phyloP scores from a whole-genome alignment of 1,284 basidiomycete species.

The Melampsora larici-populina region DNA sequence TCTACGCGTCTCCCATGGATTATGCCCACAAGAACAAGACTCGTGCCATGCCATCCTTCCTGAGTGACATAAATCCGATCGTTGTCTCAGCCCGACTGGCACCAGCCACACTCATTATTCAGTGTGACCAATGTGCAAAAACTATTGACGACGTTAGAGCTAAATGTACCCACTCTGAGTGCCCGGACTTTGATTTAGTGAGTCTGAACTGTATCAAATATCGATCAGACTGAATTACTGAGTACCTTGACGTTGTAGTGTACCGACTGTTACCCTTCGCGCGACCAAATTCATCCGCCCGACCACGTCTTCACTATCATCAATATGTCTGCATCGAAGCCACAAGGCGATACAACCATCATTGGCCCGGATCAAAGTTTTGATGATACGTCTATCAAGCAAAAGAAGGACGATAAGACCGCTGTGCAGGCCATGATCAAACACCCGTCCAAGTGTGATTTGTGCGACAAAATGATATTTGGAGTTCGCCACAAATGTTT shows the following conservation, averaged over 20 bases:
- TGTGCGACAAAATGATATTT: slow-evolving; percentile 63
- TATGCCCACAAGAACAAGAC: not conserved
- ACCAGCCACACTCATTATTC: not conserved
- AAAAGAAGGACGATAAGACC: not conserved
- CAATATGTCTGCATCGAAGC: not conserved
- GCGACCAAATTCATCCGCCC: slow-evolving; percentile 10
- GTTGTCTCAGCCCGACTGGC: not conserved
- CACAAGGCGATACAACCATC: not conserved
- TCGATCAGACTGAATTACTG: not conserved
- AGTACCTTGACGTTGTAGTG: slow-evolving; percentile 1
- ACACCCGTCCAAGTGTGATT: slow-evolving; percentile 67
- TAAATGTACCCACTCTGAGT: slow-evolving; percentile 16
- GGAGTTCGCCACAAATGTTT: slow-evolving; percentile 67
- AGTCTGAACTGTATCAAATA: not conserved
- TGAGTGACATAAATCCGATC: not conserved
- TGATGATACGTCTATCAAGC: not conserved
- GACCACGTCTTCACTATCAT: slow-evolving; percentile 14
- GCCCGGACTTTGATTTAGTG: slow-evolving; percentile 36
- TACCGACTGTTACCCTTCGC: slow-evolving; percentile 13
- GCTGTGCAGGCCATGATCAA: not conserved
- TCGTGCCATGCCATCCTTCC: not conserved
- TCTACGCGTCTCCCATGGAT: not conserved
- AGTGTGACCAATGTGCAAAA: slow-evolving; percentile 16
- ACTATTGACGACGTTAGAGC: slow-evolving; percentile 18
- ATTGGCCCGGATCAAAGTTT: not conserved